Base-by-base conservation (phyloP, 2,329 filamentous ascomycete genomes). In the Calonectria crousiana region DNA sequence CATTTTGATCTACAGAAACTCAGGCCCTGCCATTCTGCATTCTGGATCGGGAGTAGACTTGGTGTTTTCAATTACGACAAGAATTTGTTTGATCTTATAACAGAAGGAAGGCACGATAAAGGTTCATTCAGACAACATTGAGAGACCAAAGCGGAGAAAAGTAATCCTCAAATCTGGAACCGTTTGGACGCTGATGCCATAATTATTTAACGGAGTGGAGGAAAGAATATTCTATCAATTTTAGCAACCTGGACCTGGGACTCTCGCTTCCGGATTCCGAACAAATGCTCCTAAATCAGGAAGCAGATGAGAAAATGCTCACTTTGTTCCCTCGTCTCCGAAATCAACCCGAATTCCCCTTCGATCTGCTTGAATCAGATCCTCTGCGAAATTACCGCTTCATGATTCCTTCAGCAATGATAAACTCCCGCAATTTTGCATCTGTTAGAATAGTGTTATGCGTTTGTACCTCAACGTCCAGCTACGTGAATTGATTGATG, bases 161-260 rank as follows among this genome's bases (percentile, higher is more conserved):
- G 84, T 90, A 0, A 75, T 85, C 20, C 84, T 91, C 0, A 82
- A 84, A 1, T 84, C 84, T 14, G 88, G 87, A 0, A 83, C 82
- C 0, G 72, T 74, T 69, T 91, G 0, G 76, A 84, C 0, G 82
- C 87, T 0, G 88, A 91, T 73, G 86, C 84, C 0, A 77, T 92
- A 0, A 82, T 91, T 89, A 86, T 71, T 85, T 86, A 2, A 92
- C 90, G 0, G 90, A 90, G 1, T 91, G 89, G 89, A 85, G 86
- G 67, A 83, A 85, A 60, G 82, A 83, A 16, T 84, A 86, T 0
- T 81, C 86, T 0, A 81, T 91, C 66, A 85, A 85, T 28, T 89
- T 90, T 73, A 41, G 70, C 14, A 67, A 69, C 20, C 74, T 74
- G 0, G 52, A 75, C 4, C 62, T 80, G 3, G 79, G 79, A 3